Evolutionary conservation across 495 filamentous ascomycete species (phyloP), one percentile per base, ranked within the genome.

Genomic region (Aspergillus biplanus): DNA sequence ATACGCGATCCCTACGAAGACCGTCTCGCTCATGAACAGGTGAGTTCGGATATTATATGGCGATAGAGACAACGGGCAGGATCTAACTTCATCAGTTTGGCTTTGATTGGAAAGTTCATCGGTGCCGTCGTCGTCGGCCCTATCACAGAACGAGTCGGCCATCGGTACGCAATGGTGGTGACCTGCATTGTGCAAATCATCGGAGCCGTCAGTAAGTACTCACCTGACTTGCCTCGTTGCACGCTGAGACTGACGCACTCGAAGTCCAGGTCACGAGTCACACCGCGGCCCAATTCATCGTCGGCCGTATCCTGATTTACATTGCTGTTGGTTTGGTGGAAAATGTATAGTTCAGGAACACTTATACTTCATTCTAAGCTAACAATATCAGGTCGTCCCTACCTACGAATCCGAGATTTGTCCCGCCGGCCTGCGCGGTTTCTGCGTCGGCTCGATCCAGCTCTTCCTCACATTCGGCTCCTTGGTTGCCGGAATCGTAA

Each of bases 381-480:
- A 18, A 21, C 3, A 39, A 13, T 39, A 13, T 31, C 18, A 52
- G 49, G 49, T 52, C 18, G 49, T 52, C 49, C 49, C 49, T 12
- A 52, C 49, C 49, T 52, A 52, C 49, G 49, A 52, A 31, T 52
- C 49, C 13, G 49, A 52, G 31, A 52, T 52, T 32, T 52, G 49
- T 31, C 49, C 49, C 31, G 49, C 49, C 9, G 18, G 18, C n/a
- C 49, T 52, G 9, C 13, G 49, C 18, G 49, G 49, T 12, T 52
- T 52, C 18, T 52, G 49, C 4, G 49, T 52, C 18, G 49, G 49
- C 49, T 52, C 49, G 0, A 52, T 52, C 49, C 49, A 52, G 49
- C 49, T 52, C 1, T 52, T 52, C 12, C 49, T 52, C 49, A 52
- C 49, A 52, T 52, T 52, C 18, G 49, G 49, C 6, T 52, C 49